A percentile compares a stretch with the other conserved stretches of the same genome.
phyloP scores from a whole-genome alignment of 768 basidiomycete genomes.

The Tricholoma sp. region DNA sequence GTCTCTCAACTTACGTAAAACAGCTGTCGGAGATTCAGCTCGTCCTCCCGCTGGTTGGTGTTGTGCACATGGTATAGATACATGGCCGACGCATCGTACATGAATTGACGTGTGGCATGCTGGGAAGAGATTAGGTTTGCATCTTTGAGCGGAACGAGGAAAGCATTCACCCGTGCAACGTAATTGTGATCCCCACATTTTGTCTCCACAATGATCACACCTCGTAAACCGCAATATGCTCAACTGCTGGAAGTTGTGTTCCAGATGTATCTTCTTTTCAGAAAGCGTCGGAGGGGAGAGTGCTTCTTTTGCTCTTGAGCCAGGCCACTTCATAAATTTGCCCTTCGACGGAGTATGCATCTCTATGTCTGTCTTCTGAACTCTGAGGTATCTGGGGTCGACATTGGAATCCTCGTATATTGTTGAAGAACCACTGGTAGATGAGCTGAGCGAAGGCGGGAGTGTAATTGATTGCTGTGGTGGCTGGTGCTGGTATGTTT shows the following conservation, averaged over 20 bases:
- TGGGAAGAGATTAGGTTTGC: conserved; percentile 24
- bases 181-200: conserved; percentile 97
- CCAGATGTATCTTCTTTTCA: conserved; percentile 38
- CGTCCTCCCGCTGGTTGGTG: conserved; percentile 32
- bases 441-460: conserved; percentile 37
- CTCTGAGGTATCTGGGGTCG: conserved; percentile 34
- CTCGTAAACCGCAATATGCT: conserved; percentile 84
- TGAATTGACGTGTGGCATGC: conserved; percentile 86
- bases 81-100: conserved; percentile 72
- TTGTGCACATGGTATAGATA: conserved; percentile 63
- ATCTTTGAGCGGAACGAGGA: not conserved
- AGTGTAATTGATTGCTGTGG: conserved; percentile 24
- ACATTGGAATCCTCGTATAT: conserved; percentile 41
- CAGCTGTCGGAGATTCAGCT: conserved; percentile 29
- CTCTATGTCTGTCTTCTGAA: conserved; percentile 42
- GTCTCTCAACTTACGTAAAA: conserved; percentile 33
- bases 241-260: conserved; percentile 87
- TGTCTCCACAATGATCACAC: conserved; percentile 95
- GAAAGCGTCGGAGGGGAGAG: conserved; percentile 24
- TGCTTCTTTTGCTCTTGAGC: conserved; percentile 45
- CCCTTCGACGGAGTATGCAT: conserved; percentile 45
- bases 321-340: conserved; percentile 71
- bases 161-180: conserved; percentile 74
- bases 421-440: conserved; percentile 41
- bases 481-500: conserved; percentile 26